These are phyloP conservation scores for Vigna hirtella DNA, from an alignment of 306 rosid genomes.

Conservation along the genomic window DNA sequence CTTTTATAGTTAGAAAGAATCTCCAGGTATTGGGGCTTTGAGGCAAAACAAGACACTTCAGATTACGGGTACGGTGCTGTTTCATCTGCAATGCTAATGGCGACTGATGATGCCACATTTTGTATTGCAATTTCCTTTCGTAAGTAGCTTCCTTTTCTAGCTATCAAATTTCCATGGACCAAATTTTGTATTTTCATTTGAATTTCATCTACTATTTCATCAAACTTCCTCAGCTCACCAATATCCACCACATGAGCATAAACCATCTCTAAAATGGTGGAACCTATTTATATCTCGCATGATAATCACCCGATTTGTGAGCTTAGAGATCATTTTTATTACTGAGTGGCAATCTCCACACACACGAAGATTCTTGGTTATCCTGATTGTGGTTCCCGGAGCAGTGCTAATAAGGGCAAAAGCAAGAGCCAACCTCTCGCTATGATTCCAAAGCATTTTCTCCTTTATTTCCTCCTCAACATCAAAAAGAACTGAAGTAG, in stretches of 20 bases:
- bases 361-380: constrained; percentile 68
- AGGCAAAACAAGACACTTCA: neutral
- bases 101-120: neutral
- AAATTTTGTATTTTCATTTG: neutral
- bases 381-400: constrained; percentile 60
- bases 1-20: neutral
- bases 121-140: too few relatives aligned
- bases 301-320: constrained; percentile 53
- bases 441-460: constrained; percentile 72
- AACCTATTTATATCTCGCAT: constrained; percentile 68
- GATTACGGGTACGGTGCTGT: neutral
- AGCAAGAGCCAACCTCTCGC: constrained; percentile 69
- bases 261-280: constrained; percentile 62
- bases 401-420: constrained; percentile 59
- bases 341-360: constrained; percentile 68
- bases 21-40: neutral
- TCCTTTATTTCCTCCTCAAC: constrained; percentile 65
- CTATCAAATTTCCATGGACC: neutral
- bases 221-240: constrained; percentile 52
- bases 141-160: neutral
- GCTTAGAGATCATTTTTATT: constrained; percentile 59
- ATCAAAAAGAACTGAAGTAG: constrained; percentile 64
- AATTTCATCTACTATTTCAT: constrained; percentile 7
- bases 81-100: constrained; percentile 10
- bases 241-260: constrained; percentile 67